A percentile compares a stretch with the other conserved stretches of the same genome.
Conservation (phyloP, 2,329 filamentous ascomycete genomes). For the Penicillium sclerotigenum region DNA sequence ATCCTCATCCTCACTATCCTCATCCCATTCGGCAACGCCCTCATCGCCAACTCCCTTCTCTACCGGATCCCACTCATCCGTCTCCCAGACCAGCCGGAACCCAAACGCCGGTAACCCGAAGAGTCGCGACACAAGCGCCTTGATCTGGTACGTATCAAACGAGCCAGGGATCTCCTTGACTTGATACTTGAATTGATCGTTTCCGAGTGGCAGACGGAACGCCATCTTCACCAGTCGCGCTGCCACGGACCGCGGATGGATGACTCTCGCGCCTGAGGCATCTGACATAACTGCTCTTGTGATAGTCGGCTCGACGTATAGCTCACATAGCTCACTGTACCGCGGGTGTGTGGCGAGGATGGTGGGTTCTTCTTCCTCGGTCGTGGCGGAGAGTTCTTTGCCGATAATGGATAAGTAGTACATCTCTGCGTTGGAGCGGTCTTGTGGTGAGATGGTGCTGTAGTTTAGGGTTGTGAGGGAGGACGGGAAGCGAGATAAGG, state of each 20-base stretch:
- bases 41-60: conserved; percentile 60
- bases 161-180: conserved; percentile 66
- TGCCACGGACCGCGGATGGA: conserved; percentile 73
- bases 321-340: conserved; percentile 68
- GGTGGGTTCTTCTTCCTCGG: conserved; percentile 44
- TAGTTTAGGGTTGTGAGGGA: conserved; percentile 60
- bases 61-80: conserved; percentile 83
- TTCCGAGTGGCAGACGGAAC: conserved; percentile 52
- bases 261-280: conserved; percentile 41
- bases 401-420: conserved; percentile 88
- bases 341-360: conserved; percentile 66
- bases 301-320: conserved; percentile 70
- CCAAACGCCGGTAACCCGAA: conserved; percentile 63
- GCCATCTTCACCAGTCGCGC: conserved; percentile 65
- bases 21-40: conserved; percentile 44
- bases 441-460: conserved; percentile 63
- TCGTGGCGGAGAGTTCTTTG: conserved; percentile 59
- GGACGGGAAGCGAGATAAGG: conserved; percentile 66
- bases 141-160: conserved; percentile 76
- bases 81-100: conserved; percentile 77
- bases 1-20: conserved; percentile 37
- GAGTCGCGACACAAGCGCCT: conserved; percentile 71
- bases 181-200: conserved; percentile 22
- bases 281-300: conserved; percentile 49
- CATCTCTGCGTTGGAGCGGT: conserved; percentile 83